These are phyloP conservation scores for Stemphylium beticola DNA, from an alignment of 2,329 filamentous ascomycete genomes.

Conservation along the genomic window DNA sequence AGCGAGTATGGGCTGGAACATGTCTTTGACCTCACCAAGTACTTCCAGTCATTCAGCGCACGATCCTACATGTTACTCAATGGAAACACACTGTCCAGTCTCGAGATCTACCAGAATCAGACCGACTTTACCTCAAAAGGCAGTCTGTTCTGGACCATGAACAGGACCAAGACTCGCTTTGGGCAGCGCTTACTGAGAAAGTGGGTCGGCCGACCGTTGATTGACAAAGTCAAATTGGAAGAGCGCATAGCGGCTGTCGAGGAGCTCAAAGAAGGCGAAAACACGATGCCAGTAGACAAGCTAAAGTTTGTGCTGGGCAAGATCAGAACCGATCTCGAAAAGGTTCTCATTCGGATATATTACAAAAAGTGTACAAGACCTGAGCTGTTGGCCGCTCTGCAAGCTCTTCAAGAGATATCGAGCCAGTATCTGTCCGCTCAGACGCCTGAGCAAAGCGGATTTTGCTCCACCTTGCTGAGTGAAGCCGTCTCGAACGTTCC, in stretches of 20 bases:
- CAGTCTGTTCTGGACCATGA: slow-evolving; percentile 92
- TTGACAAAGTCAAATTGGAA: slow-evolving; percentile 76
- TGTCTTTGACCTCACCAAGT: slow-evolving; percentile 94
- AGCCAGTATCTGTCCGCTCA: slow-evolving; percentile 75
- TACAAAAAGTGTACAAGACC: slow-evolving; percentile 94
- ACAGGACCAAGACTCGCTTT: slow-evolving; percentile 89
- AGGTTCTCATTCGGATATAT: slow-evolving; percentile 92
- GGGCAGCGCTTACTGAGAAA: slow-evolving; percentile 87
- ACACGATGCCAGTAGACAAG: slow-evolving; percentile 72
- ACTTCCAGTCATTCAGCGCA: slow-evolving; percentile 95
- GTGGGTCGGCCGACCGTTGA: slow-evolving; percentile 90
- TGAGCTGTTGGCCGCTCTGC: slow-evolving; percentile 83
- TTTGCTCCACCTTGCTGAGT: slow-evolving; percentile 71
- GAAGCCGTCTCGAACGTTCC: slow-evolving; percentile 78
- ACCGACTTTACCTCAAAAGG: slow-evolving; percentile 86
- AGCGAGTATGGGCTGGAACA: slow-evolving; percentile 92
- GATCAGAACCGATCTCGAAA: slow-evolving; percentile 83
- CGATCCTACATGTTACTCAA: slow-evolving; percentile 95
- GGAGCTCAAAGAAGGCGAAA: slow-evolving; percentile 75
- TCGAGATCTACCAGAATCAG: slow-evolving; percentile 95
- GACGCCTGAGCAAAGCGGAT: slow-evolving; percentile 70
- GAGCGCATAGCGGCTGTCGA: slow-evolving; percentile 84
- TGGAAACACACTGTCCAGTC: slow-evolving; percentile 89
- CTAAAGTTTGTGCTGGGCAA: slow-evolving; percentile 73
- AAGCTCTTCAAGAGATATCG: slow-evolving; percentile 82